Base-by-base conservation (phyloP, 164 flowering plant species). In the Paratinospora sagittata region DNA sequence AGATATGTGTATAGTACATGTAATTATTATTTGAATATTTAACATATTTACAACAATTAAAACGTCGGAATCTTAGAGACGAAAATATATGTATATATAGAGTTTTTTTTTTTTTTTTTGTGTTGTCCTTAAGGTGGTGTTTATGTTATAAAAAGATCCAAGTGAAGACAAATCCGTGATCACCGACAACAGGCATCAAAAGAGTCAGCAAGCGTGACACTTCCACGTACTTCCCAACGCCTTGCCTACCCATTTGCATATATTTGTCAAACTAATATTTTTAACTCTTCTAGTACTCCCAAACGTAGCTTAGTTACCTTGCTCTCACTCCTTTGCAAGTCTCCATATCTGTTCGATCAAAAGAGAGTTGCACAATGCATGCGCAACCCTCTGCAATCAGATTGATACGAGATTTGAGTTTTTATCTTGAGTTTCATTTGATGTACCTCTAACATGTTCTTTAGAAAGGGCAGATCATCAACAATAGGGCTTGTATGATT, bases 121-220 rank as follows among this genome's bases (percentile, higher is more conserved):
- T n/a, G 61, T n/a, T 23, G 5, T 55, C 9, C 47, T 43, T 43
- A 43, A 43, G 47, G 47, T 43, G 3, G 13, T 43, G 14, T 43
- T 14, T 55, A 17, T 55, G 19, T 55, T 61, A 23, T 61, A 12
- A 17, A 30, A 17, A 52, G 30, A 61, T 23, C 27, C 3, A 27
- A 27, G 16, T 24, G 10, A 61, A 17, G 64, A 61, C 64, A 61
- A 61, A 61, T 61, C 64, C 64, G 64, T 61, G 64, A 61, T 61
- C 64, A 61, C 64, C 64, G 64, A 61, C 64, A 61, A 30, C 64
- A 61, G 34, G 64, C 33, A 61, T 61, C 64, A 55, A 55, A 61
- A 27, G 64, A 27, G 63, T 61, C 34, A 61, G 64, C 33, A 24
- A 61, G 23, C 64, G 30, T 61, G 64, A 61, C 64, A 61, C 33